Evolutionary conservation across 108 stramenopile genomes (phyloP).

Genomic region (Ochromonas danica): DNA sequence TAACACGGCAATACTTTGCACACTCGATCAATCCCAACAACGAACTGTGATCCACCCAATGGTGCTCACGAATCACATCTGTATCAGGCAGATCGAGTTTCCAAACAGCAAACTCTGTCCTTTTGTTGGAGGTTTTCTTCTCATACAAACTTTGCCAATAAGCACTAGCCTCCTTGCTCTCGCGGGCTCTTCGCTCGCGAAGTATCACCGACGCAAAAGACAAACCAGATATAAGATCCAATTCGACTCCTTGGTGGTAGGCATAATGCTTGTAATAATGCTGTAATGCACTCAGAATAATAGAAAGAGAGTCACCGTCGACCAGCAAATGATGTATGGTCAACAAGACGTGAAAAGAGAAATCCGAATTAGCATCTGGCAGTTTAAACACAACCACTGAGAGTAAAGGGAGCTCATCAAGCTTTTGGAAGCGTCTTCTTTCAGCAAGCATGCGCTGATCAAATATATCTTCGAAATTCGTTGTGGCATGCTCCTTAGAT

Average conservation of each 20-base stretch:
- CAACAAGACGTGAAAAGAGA: too few relatives aligned
- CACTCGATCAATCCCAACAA: neutral
- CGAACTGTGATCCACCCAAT: neutral
- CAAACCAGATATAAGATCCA: neutral
- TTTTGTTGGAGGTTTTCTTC: neutral
- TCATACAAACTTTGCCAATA: neutral
- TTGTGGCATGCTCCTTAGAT: too few relatives aligned
- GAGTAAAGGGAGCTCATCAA: too few relatives aligned
- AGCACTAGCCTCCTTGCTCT: neutral
- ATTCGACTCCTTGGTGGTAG: neutral
- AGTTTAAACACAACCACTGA: too few relatives aligned
- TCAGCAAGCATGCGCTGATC: too few relatives aligned
- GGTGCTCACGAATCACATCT: neutral
- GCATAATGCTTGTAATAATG: neutral
- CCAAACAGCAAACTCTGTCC: too few relatives aligned
- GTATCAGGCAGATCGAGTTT: neutral
- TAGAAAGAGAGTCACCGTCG: neutral
- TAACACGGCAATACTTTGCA: neutral
- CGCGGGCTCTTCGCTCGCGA: too few relatives aligned
- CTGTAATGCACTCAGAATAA: neutral
- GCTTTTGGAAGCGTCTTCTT: too few relatives aligned
- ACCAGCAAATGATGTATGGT: constrained; percentile 22
- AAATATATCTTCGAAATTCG: too few relatives aligned
- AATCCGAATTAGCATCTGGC: too few relatives aligned
- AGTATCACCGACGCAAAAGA: too few relatives aligned